Base-by-base conservation (phyloP, 495 filamentous ascomycete species). In the Xylaria palmicola region DNA sequence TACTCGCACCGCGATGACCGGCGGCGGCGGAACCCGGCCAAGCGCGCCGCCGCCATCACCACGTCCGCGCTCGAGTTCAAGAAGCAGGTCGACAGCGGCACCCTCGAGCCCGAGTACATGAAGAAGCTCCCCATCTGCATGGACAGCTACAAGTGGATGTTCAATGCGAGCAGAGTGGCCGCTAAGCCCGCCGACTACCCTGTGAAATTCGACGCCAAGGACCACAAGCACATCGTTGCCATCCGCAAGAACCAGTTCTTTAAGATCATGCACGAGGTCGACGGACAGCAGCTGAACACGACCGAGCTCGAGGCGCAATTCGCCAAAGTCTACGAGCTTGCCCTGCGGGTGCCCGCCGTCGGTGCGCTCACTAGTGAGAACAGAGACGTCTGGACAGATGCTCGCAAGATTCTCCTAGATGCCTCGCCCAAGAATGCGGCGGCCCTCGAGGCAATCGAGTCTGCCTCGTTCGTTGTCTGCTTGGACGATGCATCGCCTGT, bases 131-230 rank as follows among this genome's bases (percentile, higher is more conserved):
- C 95, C 55, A 91, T 97, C 71, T 93, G 91, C 75, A 98, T 98
- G 95, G 90, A 89, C 82, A 90, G 88, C 59, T 97, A 97, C 81
- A 81, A 97, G 79, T 99, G 88, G 86, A 98, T 99, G 95, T 99
- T 99, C 85, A 97, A 99, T 75, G 81, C 82, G 74, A 90, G 87
- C 78, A 88, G 95, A 60, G 85, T 97, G 32, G 89, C 95, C n/a
- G 87, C 86, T 53, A 88, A 88, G 66, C 85, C 88, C 3, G 86
- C 84, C 7, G 95, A 99, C 65, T 86, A 88, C 72, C 90, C 90
- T 1, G 81, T 90, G 74, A 97, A 96, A 76, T 97, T 88, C 73
- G 73, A 86, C 19, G 81, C 83, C 43, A 64, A 83, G 39, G 85
- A 90, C 65, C 84, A 95, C 81, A 85, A 90, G 75, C 90, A 97